Conservation (phyloP, 345 rosid genomes). For the Sisymbrium irio region DNA sequence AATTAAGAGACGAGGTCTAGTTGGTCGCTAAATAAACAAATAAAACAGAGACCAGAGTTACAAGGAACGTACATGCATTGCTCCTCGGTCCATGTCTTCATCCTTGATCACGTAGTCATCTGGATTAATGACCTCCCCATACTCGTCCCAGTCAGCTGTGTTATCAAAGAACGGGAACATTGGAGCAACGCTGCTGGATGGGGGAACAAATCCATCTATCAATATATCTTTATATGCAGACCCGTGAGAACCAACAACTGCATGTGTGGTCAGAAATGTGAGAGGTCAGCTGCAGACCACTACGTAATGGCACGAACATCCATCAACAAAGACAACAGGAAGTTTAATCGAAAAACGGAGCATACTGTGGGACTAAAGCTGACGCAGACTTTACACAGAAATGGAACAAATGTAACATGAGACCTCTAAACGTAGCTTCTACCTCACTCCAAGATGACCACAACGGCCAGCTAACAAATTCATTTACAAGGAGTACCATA, state of each 20-base stretch:
- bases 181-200: slow-evolving; percentile 77
- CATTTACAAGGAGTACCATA: slow-evolving; percentile 14
- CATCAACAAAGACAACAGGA: not conserved
- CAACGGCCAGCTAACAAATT: slow-evolving; percentile 10
- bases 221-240: slow-evolving; percentile 68
- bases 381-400: not conserved
- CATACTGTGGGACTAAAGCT: slow-evolving; percentile 11
- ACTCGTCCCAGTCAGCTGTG: slow-evolving; percentile 89
- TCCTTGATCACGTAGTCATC: slow-evolving; percentile 92
- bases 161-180: slow-evolving; percentile 91
- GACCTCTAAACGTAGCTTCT: slow-evolving; percentile 9
- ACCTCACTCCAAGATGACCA: not conserved
- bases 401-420: not conserved
- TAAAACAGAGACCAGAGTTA: not conserved
- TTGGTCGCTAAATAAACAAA: not conserved
- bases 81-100: slow-evolving; percentile 72
- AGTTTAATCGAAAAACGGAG: not conserved
- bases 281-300: slow-evolving; percentile 20
- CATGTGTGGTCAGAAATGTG: slow-evolving; percentile 27
- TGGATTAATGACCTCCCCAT: slow-evolving; percentile 95
- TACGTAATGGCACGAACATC: not conserved
- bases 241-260: slow-evolving; percentile 57
- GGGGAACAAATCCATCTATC: slow-evolving; percentile 91
- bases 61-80: slow-evolving; percentile 55
- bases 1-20: not conserved